Percentiles rank a stretch among this genome's conserved stretches.
Conservation (phyloP, 1,139 yeast genomes). For the Taphrina pruni region DNA sequence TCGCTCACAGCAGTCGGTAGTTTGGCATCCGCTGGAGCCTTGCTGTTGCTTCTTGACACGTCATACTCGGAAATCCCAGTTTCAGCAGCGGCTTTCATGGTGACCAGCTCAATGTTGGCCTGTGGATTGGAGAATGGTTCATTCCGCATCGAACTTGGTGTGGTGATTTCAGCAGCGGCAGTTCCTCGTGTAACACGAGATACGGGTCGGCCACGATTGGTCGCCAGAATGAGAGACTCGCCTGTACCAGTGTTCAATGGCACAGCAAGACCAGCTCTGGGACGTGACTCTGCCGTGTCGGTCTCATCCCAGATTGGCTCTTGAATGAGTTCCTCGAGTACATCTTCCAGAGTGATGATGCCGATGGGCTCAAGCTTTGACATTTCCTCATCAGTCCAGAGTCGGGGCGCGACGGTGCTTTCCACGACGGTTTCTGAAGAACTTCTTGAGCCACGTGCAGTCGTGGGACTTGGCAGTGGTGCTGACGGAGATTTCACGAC, state of each 20-base stretch:
- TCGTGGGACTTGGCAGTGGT: conserved; percentile 8
- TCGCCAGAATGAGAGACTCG: conserved; percentile 36
- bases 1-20: not conserved
- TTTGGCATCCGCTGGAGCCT: conserved; percentile 21
- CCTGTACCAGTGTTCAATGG: conserved; percentile 33
- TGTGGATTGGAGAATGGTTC: not conserved
- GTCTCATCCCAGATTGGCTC: conserved; percentile 42
- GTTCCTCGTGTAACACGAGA: conserved; percentile 2
- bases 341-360: conserved; percentile 41
- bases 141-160: not conserved
- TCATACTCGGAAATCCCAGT: conserved; percentile 1
- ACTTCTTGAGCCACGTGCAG: conserved; percentile 21
- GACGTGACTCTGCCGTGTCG: conserved; percentile 28
- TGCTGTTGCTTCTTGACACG: conserved; percentile 23
- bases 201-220: conserved; percentile 30
- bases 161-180: not conserved
- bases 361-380: conserved; percentile 36
- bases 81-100: not conserved
- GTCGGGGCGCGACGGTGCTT: not conserved
- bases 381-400: conserved; percentile 39
- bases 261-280: conserved; percentile 39
- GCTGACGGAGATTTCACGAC: conserved; percentile 40
- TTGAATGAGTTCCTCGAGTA: conserved; percentile 39
- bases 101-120: conserved; percentile 14
- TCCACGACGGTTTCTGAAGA: conserved; percentile 23